Base-by-base conservation (phyloP, 2,329 filamentous ascomycete genomes). In the Fusarium sp. region DNA sequence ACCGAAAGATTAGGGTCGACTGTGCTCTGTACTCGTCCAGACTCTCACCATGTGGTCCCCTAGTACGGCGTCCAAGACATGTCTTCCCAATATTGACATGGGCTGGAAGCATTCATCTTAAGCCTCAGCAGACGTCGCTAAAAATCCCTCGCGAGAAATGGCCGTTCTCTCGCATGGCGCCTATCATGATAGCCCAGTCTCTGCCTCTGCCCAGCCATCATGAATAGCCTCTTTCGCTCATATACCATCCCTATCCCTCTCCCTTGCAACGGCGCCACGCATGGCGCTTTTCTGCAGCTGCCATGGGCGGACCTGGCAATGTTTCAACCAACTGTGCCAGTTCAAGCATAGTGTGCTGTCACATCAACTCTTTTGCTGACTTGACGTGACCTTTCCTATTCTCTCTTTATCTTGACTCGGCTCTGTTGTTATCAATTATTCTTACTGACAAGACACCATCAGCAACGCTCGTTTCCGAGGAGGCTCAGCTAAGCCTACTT, bases 391-490 rank as follows among this genome's bases (percentile, higher is more conserved):
- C 57, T 46, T 56, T 52, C 26, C 24, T 54, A 52, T 44, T 62
- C 63, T 59, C 44, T 55, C 37, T 49, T 50, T 41, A 52, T 50
- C 42, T 54, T 57, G 56, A 20, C 15, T 31, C 29, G 47, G 33
- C 13, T 20, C 26, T 46, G 43, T 60, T 28, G 35, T 24, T 28
- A 24, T 37, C n/a, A 26, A 33, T 23, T 50, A 29, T 44, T 18
- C 18, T 10, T 55, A 58, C 64, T 73, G 74, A 73, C 80, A 80
- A 65, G 73, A 59, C 50, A 53, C 63, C 20, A 33, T 38, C 69
- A 88, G 86, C 74, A 87, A 86, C 80, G 86, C 86, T 76, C 85
- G 87, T 66, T 86, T 89, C 74, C 84, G 87, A 78, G 85, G 86
- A 77, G 83, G 83, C 74, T 83, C 85, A 69, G 81, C 79, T 73